Percentiles rank a stretch among this genome's conserved stretches.
Evolutionary conservation across 257 asterid species (phyloP).

Genomic region (Cordia subcordata): DNA sequence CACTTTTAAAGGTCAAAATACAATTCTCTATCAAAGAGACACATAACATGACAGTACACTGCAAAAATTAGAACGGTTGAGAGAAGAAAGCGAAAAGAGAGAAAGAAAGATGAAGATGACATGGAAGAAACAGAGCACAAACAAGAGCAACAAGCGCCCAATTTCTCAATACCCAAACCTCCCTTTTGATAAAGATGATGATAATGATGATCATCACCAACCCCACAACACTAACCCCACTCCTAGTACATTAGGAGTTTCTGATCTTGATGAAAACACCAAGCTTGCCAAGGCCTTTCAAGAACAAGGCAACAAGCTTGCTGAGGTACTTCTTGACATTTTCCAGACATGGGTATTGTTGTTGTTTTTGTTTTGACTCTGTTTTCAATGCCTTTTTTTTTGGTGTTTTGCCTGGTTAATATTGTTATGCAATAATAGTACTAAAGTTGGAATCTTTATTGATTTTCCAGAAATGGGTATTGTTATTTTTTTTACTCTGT

Average conservation of each 20-base stretch:
- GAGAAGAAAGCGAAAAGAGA: not conserved
- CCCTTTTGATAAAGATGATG: slow-evolving; percentile 51
- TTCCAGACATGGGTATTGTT: not conserved
- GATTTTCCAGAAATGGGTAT: not conserved
- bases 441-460: no score
- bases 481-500: not conserved
- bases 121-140: slow-evolving; percentile 59
- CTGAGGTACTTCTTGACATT: slow-evolving; percentile 51
- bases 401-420: not conserved
- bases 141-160: slow-evolving; percentile 43
- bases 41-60: no score
- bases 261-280: slow-evolving; percentile 30
- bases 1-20: no score
- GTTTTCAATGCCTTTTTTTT: not conserved
- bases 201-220: not conserved
- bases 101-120: slow-evolving; percentile 69
- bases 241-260: slow-evolving; percentile 12
- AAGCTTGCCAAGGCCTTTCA: slow-evolving; percentile 48
- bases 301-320: slow-evolving; percentile 69
- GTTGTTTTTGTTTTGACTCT: not conserved
- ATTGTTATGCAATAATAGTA: no score
- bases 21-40: no score
- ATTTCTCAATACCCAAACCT: slow-evolving; percentile 41
- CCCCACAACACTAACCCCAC: slow-evolving; percentile 6
- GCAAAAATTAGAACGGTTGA: not conserved